Base-by-base conservation (phyloP, 192 early-diverging fungal genomes). In the Pilaira anomala region DNA sequence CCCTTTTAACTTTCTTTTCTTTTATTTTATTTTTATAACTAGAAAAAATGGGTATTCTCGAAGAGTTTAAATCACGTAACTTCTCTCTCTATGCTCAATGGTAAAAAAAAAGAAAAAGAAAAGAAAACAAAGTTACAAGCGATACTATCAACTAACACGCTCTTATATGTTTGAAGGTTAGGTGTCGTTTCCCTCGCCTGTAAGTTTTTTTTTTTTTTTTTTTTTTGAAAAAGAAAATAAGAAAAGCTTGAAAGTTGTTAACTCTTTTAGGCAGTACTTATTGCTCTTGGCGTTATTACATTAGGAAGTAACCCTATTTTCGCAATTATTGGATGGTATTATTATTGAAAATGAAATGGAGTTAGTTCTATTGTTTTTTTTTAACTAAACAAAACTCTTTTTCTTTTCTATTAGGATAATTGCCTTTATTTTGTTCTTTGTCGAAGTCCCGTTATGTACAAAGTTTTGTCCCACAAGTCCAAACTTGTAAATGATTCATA, bases 401-500 rank as follows among this genome's bases (percentile, higher is more conserved):
- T 22, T 33, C 33, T 40, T 21, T 36, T 19, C 26, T 21, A 1
- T 50, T 18, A 54, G 67, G 67, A 36, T 69, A 2, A 41, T 69
- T 53, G 67, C 67, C 11, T 62, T 63, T 41, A 56, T 69, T 9
- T 39, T 69, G 60, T 36, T 69, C 7, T 69, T 69, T 63, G 67
- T 69, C 19, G 67, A 69, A 62, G 52, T 69, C 26, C 67, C 67
- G 2, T 40, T 69, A 12, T 69, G 67, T 56, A 57, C 16, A 30
- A 69, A 69, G 60, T 52, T 68, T 6, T 68, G 67, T 55, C 67
- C 67, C 13, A 68, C 67, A 2, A 68, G 67, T 56, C 67, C 67
- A 0, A 52, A 55, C 26, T 68, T 68, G 67, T 68, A 62, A 68
- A 76, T 13, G 8, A 39, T 36, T 18, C 3, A 0, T 26, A 40